phyloP scores from a whole-genome alignment of 768 basidiomycete genomes.

The Pleurotus djamor region DNA sequence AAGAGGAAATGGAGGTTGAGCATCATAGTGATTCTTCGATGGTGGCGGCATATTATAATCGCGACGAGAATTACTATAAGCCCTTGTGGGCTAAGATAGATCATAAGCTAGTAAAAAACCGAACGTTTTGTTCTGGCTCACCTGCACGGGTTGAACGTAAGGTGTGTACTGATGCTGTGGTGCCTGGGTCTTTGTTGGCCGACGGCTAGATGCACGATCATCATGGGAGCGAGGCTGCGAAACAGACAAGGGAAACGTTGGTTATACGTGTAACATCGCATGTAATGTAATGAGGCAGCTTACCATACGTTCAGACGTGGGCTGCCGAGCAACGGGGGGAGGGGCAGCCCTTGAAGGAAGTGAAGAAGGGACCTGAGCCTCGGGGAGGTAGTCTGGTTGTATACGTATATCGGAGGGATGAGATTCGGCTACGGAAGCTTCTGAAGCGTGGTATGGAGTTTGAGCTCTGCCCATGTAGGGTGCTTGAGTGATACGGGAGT shows the following conservation, averaged over 20 bases:
- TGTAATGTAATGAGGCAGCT: background rate
- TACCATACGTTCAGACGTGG: background rate
- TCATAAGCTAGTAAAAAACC: background rate
- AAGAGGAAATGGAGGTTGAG: background rate
- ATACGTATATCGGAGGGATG: background rate
- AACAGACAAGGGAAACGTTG: background rate
- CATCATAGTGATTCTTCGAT: background rate
- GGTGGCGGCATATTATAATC: background rate
- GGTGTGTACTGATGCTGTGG: background rate
- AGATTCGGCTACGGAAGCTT: background rate
- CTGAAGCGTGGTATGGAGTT: conserved; percentile 1
- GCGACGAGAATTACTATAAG: background rate
- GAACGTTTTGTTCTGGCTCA: background rate
- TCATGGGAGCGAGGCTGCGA: background rate
- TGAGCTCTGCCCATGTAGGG: conserved; percentile 3
- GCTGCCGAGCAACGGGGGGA: background rate
- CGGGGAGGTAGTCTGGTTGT: background rate
- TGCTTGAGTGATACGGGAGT: background rate
- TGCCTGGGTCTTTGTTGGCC: background rate
- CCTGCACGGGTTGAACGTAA: background rate
- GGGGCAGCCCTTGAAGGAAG: background rate
- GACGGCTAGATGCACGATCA: conserved; percentile 4
- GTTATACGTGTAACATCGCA: background rate
- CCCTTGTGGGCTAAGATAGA: background rate
- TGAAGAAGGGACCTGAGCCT: background rate